A percentile compares a stretch with the other conserved stretches of the same genome.
These are phyloP conservation scores for Gossypium arboreum DNA, from an alignment of 345 rosid species.

Conservation along the genomic window DNA sequence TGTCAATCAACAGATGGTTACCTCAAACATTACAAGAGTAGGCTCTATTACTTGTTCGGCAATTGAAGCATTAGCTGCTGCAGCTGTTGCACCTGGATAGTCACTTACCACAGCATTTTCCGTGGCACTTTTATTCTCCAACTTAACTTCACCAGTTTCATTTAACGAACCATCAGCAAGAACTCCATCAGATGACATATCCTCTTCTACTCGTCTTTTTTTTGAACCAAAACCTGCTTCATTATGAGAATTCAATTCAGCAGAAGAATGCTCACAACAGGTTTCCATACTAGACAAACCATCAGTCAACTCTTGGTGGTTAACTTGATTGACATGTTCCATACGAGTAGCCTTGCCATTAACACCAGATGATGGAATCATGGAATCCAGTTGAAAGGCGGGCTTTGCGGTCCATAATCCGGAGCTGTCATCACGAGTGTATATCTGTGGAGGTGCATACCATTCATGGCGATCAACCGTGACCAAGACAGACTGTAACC, in stretches of 20 bases:
- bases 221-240: slow-evolving; percentile 54
- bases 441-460: slow-evolving; percentile 89
- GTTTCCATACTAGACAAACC: slow-evolving; percentile 52
- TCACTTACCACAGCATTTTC: slow-evolving; percentile 46
- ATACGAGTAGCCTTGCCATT: slow-evolving; percentile 39
- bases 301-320: slow-evolving; percentile 46
- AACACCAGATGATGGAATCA: slow-evolving; percentile 30
- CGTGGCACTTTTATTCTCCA: slow-evolving; percentile 38
- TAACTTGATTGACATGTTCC: slow-evolving; percentile 46
- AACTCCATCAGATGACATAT: slow-evolving; percentile 39
- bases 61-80: slow-evolving; percentile 58
- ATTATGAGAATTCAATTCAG: slow-evolving; percentile 36
- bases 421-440: slow-evolving; percentile 78
- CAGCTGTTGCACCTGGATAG: slow-evolving; percentile 41
- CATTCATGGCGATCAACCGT: slow-evolving; percentile 94
- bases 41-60: slow-evolving; percentile 91
- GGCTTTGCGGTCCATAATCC: slow-evolving; percentile 82
- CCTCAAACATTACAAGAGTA: slow-evolving; percentile 96
- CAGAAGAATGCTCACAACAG: slow-evolving; percentile 44
- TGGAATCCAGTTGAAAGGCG: slow-evolving; percentile 43
- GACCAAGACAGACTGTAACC: slow-evolving; percentile 78
- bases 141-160: slow-evolving; percentile 45
- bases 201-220: slow-evolving; percentile 58
- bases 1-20: slow-evolving; percentile 21
- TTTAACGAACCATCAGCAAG: slow-evolving; percentile 37